A percentile compares a stretch with the other conserved stretches of the same genome.
Conservation (phyloP, 208 protist genomes). For the Plasmodiophora brassicae region DNA sequence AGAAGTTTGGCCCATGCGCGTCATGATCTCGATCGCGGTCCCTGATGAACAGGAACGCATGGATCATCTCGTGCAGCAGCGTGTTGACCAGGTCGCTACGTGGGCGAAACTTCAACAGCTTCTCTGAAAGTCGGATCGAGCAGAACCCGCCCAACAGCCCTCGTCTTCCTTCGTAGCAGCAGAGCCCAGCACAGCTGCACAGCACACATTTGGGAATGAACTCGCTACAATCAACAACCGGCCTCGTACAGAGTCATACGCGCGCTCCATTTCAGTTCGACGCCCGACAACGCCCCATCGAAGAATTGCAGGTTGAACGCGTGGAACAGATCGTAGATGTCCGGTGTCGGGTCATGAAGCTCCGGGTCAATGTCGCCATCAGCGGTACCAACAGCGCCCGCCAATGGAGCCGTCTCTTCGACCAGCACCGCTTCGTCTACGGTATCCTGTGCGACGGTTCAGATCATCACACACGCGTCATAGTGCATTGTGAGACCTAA, state of each 20-base stretch:
- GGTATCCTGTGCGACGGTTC: too few relatives aligned
- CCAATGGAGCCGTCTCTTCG: too few relatives aligned
- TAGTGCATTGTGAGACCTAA: too few relatives aligned
- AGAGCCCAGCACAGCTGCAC: slow-evolving; percentile 47
- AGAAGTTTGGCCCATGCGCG: slow-evolving; percentile 46
- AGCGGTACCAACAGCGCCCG: too few relatives aligned
- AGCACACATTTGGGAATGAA: background rate
- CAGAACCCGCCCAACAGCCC: slow-evolving; percentile 34
- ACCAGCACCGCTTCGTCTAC: too few relatives aligned
- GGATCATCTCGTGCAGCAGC: slow-evolving; percentile 53
- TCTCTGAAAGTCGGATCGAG: slow-evolving; percentile 41
- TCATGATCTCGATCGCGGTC: slow-evolving; percentile 40
- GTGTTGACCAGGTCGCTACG: slow-evolving; percentile 48
- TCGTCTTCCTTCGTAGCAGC: slow-evolving; percentile 41
- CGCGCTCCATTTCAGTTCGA: slow-evolving; percentile 53
- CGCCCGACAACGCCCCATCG: background rate
- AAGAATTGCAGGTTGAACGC: slow-evolving; percentile 45
- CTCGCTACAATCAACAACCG: background rate
- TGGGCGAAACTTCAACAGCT: slow-evolving; percentile 46
- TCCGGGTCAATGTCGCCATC: too few relatives aligned
- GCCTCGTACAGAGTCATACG: slow-evolving; percentile 43
- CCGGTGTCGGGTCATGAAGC: too few relatives aligned
- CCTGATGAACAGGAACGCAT: slow-evolving; percentile 48
- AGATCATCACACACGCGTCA: too few relatives aligned
- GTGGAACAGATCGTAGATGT: too few relatives aligned